Base-by-base conservation (phyloP, 2,329 filamentous ascomycete genomes). In the Meredithiella fracta region DNA sequence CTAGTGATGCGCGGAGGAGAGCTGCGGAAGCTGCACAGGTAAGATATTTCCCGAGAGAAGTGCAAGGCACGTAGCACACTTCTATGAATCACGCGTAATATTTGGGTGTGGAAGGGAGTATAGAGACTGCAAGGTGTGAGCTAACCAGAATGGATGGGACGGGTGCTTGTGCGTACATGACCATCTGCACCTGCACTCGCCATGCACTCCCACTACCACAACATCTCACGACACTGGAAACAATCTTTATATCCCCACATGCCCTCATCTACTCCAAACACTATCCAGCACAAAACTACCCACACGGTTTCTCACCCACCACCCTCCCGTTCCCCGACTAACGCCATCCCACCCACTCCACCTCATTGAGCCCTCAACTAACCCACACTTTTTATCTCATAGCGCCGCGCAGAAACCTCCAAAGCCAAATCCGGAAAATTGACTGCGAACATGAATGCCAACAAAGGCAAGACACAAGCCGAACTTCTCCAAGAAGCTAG, bases 401-500 rank as follows among this genome's bases (percentile, higher is more conserved):
- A 89, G 85, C 82, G 83, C 65, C 78, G 86, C 61, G 81, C 80
- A 20, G 78, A 81, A 34, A 66, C 74, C 50, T 70, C 68, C 58
- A 80, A 72, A 68, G 70, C 70, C 50, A 79, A 80, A 62, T n/a
- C 34, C 20, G 82, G 86, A 15, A 90, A 88, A 65, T 73, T 94
- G 11, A 77, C 77, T 34, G 70, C 74, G 31, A 82, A 89, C 65
- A 72, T 95, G 14, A 77, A 82, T 55, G 82, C 81, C 37, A 85
- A 94, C 69, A 86, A 85, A 70, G 81, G 79, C 62, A 80, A 86
- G 70, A 88, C 84, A 7, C 76, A 80, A 54, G 73, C 70, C 29
- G 79, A 83, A 59, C 82, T 80, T 1, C 70, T 94, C 51, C 79
- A 81, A 60, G 76, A 85, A 61, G 77, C 74, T 3, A 88, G 86